A percentile compares a stretch with the other conserved stretches of the same genome.
Evolutionary conservation across 192 early-diverging fungal genomes (phyloP).

Genomic region (Umbelopsis vinacea): DNA sequence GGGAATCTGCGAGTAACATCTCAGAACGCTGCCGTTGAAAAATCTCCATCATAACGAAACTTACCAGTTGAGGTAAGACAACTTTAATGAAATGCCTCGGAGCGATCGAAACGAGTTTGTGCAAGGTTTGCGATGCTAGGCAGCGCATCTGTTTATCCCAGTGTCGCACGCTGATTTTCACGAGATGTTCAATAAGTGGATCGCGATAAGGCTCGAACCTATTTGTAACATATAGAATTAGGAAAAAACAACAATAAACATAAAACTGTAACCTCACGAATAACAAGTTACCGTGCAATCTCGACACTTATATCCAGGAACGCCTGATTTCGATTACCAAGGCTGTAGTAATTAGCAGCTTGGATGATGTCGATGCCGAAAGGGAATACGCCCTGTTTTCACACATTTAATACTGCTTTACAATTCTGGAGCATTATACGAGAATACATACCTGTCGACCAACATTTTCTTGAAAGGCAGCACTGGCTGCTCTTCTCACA

Average conservation of each 20-base stretch:
- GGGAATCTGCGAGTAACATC: constrained; percentile 43
- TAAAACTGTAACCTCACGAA: neutral
- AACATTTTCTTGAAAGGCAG: constrained; percentile 98
- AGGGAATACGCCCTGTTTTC: constrained; percentile 75
- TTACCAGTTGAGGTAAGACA: constrained; percentile 66
- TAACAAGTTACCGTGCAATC: constrained; percentile 68
- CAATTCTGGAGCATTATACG: neutral
- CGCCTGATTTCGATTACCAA: constrained; percentile 81
- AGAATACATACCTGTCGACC: constrained; percentile 73
- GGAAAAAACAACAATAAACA: no score
- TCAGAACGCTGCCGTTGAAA: neutral
- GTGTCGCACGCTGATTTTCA: constrained; percentile 69
- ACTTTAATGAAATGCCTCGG: constrained; percentile 53
- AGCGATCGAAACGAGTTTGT: constrained; percentile 63
- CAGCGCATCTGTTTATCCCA: constrained; percentile 88
- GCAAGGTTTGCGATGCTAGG: constrained; percentile 76
- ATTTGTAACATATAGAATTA: neutral
- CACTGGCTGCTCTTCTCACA: constrained; percentile 89
- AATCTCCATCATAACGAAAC: neutral
- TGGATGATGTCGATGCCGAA: constrained; percentile 93
- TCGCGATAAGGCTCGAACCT: constrained; percentile 79
- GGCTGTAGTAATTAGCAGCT: constrained; percentile 89
- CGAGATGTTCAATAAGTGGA: constrained; percentile 74
- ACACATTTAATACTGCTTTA: neutral
- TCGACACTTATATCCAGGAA: constrained; percentile 72